phyloP scores from a whole-genome alignment of 768 basidiomycete genomes.

The Cystoderma amianthinum region DNA sequence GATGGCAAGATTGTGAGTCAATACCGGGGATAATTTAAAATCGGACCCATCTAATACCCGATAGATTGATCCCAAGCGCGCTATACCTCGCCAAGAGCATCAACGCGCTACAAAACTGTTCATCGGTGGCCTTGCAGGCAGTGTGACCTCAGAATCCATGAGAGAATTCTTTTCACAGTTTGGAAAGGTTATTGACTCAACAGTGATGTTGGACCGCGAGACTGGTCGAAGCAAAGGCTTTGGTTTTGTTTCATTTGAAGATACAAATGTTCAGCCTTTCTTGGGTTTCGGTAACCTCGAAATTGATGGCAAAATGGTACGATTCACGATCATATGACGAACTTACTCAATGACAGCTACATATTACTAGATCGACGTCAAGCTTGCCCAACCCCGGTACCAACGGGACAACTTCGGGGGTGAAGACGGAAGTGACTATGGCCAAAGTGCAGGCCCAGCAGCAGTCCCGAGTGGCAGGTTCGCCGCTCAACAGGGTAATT shows the following conservation, averaged over 20 bases:
- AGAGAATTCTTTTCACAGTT: slow-evolving; percentile 90
- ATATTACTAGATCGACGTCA: slow-evolving; percentile 81
- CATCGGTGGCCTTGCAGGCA: slow-evolving; percentile 88
- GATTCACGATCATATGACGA: slow-evolving; percentile 17
- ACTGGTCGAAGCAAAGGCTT: slow-evolving; percentile 95
- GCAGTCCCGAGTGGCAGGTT: slow-evolving; percentile 5
- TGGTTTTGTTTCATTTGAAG: slow-evolving; percentile 94
- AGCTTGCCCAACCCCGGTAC: slow-evolving; percentile 88
- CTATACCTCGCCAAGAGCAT: slow-evolving; percentile 94
- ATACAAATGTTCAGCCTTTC: slow-evolving; percentile 84
- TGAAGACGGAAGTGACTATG: slow-evolving; percentile 31
- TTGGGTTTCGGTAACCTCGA: slow-evolving; percentile 85
- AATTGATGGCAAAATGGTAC: slow-evolving; percentile 91
- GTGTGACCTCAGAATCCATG: slow-evolving; percentile 92
- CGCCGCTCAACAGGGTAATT: slow-evolving; percentile 31
- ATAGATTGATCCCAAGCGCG: slow-evolving; percentile 99
- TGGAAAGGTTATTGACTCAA: slow-evolving; percentile 94
- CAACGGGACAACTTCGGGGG: slow-evolving; percentile 59
- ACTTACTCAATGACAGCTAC: not conserved
- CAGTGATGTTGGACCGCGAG: slow-evolving; percentile 97
- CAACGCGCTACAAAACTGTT: slow-evolving; percentile 91
- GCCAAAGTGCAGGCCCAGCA: not conserved
- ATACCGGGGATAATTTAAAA: not conserved
- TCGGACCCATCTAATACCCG: not conserved
- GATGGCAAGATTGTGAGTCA: slow-evolving; percentile 93